These are phyloP conservation scores for Malus fusca DNA, from an alignment of 306 rosid genomes.

Conservation along the genomic window DNA sequence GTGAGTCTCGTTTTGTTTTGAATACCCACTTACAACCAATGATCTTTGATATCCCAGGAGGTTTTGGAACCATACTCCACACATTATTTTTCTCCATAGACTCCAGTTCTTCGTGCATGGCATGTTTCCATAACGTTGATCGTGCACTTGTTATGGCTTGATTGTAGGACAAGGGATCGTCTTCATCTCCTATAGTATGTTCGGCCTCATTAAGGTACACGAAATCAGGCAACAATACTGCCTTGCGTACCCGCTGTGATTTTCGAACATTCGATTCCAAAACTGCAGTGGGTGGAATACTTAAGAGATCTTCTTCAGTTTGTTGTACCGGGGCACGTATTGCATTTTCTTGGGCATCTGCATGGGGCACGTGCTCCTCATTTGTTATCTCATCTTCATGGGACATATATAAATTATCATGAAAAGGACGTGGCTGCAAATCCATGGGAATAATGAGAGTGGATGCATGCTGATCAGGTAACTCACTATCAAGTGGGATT, in stretches of 20 bases:
- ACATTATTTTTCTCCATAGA: not conserved
- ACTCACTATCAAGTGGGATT: fast-evolving
- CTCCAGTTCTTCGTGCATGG: not conserved
- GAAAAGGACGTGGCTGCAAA: fast-evolving
- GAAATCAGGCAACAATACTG: fast-evolving
- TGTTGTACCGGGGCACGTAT: fast-evolving
- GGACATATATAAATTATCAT: fast-evolving
- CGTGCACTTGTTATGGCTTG: not conserved
- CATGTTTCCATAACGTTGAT: not conserved
- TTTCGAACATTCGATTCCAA: fast-evolving
- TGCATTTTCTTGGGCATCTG: fast-evolving
- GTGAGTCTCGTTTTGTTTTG: not conserved
- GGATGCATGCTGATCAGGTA: fast-evolving
- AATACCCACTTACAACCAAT: not conserved
- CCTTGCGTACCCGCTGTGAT: no score
- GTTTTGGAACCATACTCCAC: fast-evolving
- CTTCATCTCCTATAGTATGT: not conserved
- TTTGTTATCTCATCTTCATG: fast-evolving
- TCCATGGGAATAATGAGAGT: fast-evolving
- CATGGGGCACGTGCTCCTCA: fast-evolving
- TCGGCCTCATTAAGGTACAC: fast-evolving
- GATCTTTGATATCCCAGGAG: fast-evolving
- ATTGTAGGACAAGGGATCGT: not conserved
- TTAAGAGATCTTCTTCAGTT: fast-evolving
- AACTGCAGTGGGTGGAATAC: fast-evolving